These are phyloP conservation scores for Pseudophaeomoniella oleicola DNA, from an alignment of 2,329 filamentous ascomycete genomes.

Conservation along the genomic window DNA sequence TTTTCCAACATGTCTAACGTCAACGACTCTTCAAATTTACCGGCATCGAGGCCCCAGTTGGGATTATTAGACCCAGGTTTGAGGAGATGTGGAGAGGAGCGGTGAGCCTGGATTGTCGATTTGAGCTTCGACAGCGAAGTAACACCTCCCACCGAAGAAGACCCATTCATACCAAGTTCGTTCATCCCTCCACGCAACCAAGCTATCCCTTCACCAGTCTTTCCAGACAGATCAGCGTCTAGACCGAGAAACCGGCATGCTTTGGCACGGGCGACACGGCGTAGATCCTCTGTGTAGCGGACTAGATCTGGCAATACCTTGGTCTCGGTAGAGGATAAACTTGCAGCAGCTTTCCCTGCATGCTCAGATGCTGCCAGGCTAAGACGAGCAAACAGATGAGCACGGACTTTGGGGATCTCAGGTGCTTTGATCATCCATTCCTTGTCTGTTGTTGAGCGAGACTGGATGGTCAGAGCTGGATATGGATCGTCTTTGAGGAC, in stretches of 20 bases:
- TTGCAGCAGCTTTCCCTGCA: constrained; percentile 53
- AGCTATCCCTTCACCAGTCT: constrained; percentile 71
- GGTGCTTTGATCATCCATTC: constrained; percentile 97
- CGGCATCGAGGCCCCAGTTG: constrained; percentile 70
- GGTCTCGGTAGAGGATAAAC: constrained; percentile 24
- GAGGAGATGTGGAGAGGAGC: not conserved
- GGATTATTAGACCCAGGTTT: constrained; percentile 7
- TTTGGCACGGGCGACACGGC: constrained; percentile 61
- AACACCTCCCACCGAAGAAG: constrained; percentile 1
- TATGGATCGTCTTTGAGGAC: constrained; percentile 94
- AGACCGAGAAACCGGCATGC: constrained; percentile 84
- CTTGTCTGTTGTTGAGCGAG: constrained; percentile 65
- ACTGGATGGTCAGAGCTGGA: constrained; percentile 64
- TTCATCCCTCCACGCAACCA: constrained; percentile 69
- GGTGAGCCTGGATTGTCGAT: constrained; percentile 8
- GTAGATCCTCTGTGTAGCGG: constrained; percentile 62
- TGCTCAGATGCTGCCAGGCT: constrained; percentile 84
- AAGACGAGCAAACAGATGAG: constrained; percentile 72
- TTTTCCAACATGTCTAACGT: constrained; percentile 74
- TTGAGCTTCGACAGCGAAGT: constrained; percentile 8
- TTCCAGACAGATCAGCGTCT: constrained; percentile 68
- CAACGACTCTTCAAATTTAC: constrained; percentile 67
- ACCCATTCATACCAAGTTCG: constrained; percentile 18
- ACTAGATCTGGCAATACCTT: constrained; percentile 50
- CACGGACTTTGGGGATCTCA: constrained; percentile 74